Percentiles rank a stretch among this genome's conserved stretches.
Conservation (phyloP, 2,329 filamentous ascomycete genomes). For the Claviceps lovelessii region DNA sequence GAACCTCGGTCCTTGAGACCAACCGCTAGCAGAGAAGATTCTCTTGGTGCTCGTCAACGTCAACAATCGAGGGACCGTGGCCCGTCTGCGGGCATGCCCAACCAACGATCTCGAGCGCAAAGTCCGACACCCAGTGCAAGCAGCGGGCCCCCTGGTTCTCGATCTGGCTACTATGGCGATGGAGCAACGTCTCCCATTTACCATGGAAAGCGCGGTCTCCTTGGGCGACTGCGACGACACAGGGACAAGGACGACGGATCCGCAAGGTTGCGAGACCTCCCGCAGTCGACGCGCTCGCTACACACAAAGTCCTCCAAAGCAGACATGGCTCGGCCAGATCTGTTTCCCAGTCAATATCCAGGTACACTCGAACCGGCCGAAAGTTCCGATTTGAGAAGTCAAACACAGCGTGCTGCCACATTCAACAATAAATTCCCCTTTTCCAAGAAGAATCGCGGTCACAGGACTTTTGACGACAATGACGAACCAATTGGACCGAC, state of each 20-base stretch:
- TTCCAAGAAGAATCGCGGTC: conserved; percentile 37
- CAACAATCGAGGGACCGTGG: conserved; percentile 37
- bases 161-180: conserved; percentile 30
- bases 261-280: conserved; percentile 32
- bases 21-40: conserved; percentile 61
- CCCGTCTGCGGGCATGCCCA: conserved; percentile 30
- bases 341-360: conserved; percentile 19
- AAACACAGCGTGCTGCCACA: conserved; percentile 28
- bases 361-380: conserved; percentile 16
- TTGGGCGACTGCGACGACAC: conserved; percentile 36
- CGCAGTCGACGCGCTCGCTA: conserved; percentile 39
- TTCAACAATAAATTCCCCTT: conserved; percentile 52
- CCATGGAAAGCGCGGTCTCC: conserved; percentile 36
- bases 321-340: conserved; percentile 28
- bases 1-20: conserved; percentile 53
- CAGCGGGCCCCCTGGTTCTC: conserved; percentile 39
- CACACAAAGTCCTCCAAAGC: conserved; percentile 33
- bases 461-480: conserved; percentile 33
- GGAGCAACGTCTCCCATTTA: conserved; percentile 45
- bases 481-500: conserved; percentile 48
- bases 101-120: conserved; percentile 46
- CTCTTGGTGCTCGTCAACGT: conserved; percentile 27
- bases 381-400: conserved; percentile 15
- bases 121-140: conserved; percentile 70
- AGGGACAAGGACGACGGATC: conserved; percentile 40